Evolutionary conservation across 148 eudicot genomes (phyloP), one percentile per base, ranked within the genome.

Genomic region (Gaultheria prostrata): DNA sequence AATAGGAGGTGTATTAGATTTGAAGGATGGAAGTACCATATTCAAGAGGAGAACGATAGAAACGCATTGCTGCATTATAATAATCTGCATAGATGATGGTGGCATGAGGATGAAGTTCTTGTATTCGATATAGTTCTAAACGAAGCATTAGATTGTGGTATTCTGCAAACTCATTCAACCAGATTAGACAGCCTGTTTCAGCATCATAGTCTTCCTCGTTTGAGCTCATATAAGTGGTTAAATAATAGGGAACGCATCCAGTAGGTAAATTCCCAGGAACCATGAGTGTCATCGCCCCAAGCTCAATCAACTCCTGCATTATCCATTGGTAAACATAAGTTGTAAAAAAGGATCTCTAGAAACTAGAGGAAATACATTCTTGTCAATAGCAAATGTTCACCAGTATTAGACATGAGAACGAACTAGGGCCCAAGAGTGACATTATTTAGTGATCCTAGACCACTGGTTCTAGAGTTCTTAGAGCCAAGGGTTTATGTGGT

Each of bases 231-330:
- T 63, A 88, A 13, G 26, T 11, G 15, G 87, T 83, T 30, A 90
- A 63, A 49, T 83, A 85, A 18, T 30, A 20, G 2, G 92, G 46
- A 8, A 49, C n/a, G 82, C 92, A 90, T 33, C 92, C 90, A 43
- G 83, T 54, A n/a, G 92, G 92, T 1, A 86, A 15, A 75, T 83
- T 86, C 32, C 89, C 86, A 1, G 92, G 92, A 69, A 90, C 86
- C 54, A 86, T 26, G 13, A 90, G 53, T 56, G 88, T 88, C 72
- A 3, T 14, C 1, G 85, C 92, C 49, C 92, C 92, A 45, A 84
- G 83, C 59, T 88, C 70, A 8, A 90, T 85, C 53, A 90, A 75
- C 80, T 88, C 90, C 92, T 89, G 51, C 77, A 39, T 61, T 3
- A 28, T 10, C 67, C 67, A 6, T 39, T 39, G 43, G 43, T 39